phyloP scores from a whole-genome alignment of 148 eudicot genomes.

The Arctostaphylos glauca region DNA sequence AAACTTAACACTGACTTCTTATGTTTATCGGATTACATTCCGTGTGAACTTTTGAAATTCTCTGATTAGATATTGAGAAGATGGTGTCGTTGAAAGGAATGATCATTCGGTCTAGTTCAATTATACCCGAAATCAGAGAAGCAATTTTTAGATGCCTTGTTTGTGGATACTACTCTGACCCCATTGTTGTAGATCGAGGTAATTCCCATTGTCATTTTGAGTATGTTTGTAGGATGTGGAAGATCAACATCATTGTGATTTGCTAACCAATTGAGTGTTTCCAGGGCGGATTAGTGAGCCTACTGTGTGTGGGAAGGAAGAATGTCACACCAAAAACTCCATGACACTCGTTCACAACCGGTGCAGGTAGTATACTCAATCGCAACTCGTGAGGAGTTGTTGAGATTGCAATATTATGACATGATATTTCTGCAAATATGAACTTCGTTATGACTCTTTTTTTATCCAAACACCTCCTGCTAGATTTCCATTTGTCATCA shows the following conservation, averaged over 20 bases:
- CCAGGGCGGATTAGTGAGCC: constrained; percentile 90
- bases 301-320: constrained; percentile 70
- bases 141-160: constrained; percentile 93
- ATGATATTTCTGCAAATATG: background rate
- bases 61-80: constrained; percentile 83
- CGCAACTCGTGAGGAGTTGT: background rate
- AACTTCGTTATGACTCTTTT: background rate
- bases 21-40: background rate
- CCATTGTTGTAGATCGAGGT: constrained; percentile 93
- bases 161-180: constrained; percentile 82
- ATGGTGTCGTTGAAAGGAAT: constrained; percentile 95
- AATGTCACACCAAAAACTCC: constrained; percentile 79
- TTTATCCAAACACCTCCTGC: background rate
- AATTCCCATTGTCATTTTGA: constrained; percentile 13
- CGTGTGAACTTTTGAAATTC: background rate
- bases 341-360: constrained; percentile 92
- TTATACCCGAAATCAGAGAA: constrained; percentile 95
- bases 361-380: constrained; percentile 63
- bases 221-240: background rate
- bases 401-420: background rate
- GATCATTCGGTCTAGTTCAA: constrained; percentile 85
- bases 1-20: background rate
- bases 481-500: background rate
- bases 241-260: background rate
- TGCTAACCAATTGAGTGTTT: constrained; percentile 16